These are phyloP conservation scores for Coniferiporia weirii DNA, from an alignment of 1,284 basidiomycete species.

Conservation along the genomic window DNA sequence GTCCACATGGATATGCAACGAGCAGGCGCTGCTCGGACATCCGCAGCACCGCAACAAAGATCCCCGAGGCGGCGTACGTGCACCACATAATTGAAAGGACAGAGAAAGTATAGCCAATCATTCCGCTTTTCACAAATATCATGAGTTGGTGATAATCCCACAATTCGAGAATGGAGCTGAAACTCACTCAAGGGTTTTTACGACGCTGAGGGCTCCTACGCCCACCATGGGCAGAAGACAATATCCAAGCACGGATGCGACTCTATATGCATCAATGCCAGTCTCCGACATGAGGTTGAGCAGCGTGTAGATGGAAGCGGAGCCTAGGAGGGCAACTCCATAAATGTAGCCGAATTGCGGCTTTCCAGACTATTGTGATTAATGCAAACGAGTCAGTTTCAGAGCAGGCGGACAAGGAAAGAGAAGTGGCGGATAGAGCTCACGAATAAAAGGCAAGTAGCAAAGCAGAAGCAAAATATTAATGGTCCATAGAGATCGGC, in stretches of 20 bases:
- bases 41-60: slow-evolving; percentile 88
- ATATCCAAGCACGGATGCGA: slow-evolving; percentile 94
- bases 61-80: slow-evolving; percentile 89
- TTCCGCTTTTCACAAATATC: slow-evolving; percentile 46
- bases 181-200: slow-evolving; percentile 84
- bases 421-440: slow-evolving; percentile 33
- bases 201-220: slow-evolving; percentile 87
- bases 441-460: slow-evolving; percentile 84
- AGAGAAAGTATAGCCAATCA: slow-evolving; percentile 80
- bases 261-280: slow-evolving; percentile 94
- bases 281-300: slow-evolving; percentile 97
- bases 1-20: slow-evolving; percentile 89
- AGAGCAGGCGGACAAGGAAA: not conserved
- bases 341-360: slow-evolving; percentile 99
- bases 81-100: slow-evolving; percentile 87
- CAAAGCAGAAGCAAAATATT: slow-evolving; percentile 93
- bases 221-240: slow-evolving; percentile 97
- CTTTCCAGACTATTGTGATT: slow-evolving; percentile 77
- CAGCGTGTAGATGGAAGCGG: slow-evolving; percentile 90
- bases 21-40: slow-evolving; percentile 92
- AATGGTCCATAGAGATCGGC: slow-evolving; percentile 96
- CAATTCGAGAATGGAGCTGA: slow-evolving; percentile 5
- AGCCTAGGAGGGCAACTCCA: slow-evolving; percentile 93
- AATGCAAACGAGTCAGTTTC: not conserved
- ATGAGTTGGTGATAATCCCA: slow-evolving; percentile 14